Evolutionary conservation across 1,139 yeast genomes (phyloP).

Genomic region (Nakaseomyces delphensis): DNA sequence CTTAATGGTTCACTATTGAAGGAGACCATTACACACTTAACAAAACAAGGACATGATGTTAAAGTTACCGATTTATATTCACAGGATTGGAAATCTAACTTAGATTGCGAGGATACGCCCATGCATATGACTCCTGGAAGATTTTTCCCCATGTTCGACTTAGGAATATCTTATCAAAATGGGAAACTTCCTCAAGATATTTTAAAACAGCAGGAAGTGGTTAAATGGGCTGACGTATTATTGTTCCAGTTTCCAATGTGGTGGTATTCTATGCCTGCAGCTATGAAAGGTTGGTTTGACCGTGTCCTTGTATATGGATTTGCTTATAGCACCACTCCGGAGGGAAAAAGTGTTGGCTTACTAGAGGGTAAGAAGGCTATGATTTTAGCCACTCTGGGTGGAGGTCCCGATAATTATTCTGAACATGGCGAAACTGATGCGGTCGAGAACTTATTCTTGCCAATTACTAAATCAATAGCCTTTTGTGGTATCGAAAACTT

Average conservation of each 20-base stretch:
- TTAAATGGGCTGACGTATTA: conserved; percentile 28
- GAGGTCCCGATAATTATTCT: conserved; percentile 13
- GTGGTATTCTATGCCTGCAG: conserved; percentile 27
- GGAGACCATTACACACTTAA: conserved; percentile 13
- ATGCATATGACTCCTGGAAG: conserved; percentile 10
- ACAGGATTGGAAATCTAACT: conserved; percentile 17
- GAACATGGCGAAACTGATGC: conserved; percentile 22
- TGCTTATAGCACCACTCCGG: conserved; percentile 18
- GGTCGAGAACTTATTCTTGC: conserved; percentile 21
- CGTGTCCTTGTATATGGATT: conserved; percentile 20
- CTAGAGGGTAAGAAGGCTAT: conserved; percentile 21
- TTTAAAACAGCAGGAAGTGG: conserved; percentile 15
- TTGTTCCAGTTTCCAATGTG: conserved; percentile 26
- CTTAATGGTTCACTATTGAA: conserved; percentile 18
- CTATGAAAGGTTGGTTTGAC: conserved; percentile 27
- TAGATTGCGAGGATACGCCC: conserved; percentile 19
- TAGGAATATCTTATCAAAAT: conserved; percentile 12
- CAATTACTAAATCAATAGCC: conserved; percentile 12
- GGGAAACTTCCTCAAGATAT: conserved; percentile 18
- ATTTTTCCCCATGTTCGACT: conserved; percentile 14
- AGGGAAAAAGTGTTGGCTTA: conserved; percentile 20
- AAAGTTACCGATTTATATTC: conserved; percentile 21
- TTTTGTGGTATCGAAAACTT: background rate
- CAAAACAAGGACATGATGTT: conserved; percentile 22
- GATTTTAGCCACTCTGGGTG: conserved; percentile 19